phyloP scores from a whole-genome alignment of 1,284 basidiomycete species.

The Trichosporon sp. region DNA sequence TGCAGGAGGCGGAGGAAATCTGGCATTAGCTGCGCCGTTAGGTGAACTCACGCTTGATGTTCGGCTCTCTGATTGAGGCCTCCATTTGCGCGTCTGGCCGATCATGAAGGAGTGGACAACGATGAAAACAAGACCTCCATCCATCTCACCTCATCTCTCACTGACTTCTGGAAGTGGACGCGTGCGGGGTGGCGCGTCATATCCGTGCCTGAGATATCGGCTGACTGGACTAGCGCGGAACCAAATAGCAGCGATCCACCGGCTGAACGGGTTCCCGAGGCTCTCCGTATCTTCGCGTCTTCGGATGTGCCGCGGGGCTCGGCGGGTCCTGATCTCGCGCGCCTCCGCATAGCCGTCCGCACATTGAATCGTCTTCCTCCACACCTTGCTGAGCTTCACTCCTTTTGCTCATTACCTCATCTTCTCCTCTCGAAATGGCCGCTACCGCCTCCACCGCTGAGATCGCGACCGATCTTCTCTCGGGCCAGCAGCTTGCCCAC shows the following conservation, averaged over 20 bases:
- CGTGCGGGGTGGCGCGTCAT: conserved; percentile 7
- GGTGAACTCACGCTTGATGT: conserved; percentile 40
- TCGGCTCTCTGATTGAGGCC: conserved; percentile 43
- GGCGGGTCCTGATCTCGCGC: neutral
- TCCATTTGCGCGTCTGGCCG: conserved; percentile 35
- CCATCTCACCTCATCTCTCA: neutral
- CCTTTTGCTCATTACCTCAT: neutral
- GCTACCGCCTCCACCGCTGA: conserved; percentile 10
- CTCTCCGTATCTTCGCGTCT: conserved; percentile 4
- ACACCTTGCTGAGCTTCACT: neutral
- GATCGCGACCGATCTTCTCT: conserved; percentile 36
- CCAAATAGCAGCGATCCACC: neutral
- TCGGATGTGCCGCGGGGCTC: conserved; percentile 10
- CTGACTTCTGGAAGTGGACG: neutral
- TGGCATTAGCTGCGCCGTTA: conserved; percentile 59
- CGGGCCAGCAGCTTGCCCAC: conserved; percentile 59
- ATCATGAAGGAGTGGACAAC: conserved; percentile 9
- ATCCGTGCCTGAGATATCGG: conserved; percentile 11
- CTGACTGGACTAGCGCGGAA: conserved; percentile 14
- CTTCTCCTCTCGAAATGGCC: neutral
- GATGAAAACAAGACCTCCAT: neutral
- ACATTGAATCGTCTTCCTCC: neutral
- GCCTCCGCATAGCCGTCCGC: neutral
- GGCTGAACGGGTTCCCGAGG: neutral
- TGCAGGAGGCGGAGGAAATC: conserved; percentile 53